Percentiles rank a stretch among this genome's conserved stretches.
phyloP scores from a whole-genome alignment of 2,329 filamentous ascomycete species.

The Sordariomycetes sp. region DNA sequence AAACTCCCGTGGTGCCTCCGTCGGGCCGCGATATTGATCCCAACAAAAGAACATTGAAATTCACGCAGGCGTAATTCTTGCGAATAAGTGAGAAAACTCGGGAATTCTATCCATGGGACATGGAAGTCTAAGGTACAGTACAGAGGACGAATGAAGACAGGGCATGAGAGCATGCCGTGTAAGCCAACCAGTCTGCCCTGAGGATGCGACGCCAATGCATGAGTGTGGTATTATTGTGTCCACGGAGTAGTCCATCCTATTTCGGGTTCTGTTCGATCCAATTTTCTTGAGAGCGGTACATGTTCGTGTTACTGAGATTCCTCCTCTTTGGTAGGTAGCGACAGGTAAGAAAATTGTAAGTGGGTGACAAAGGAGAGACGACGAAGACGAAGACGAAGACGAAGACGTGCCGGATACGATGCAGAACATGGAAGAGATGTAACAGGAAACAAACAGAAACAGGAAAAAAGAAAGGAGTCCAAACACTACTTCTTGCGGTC shows the following conservation, averaged over 20 bases:
- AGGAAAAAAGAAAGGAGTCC: not conserved
- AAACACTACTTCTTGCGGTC: not conserved
- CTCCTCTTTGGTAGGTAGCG: too few relatives aligned
- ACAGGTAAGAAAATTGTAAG: not conserved
- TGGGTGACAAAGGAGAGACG: not conserved
- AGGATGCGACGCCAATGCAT: not conserved
- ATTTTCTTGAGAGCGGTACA: too few relatives aligned
- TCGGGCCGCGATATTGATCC: not conserved
- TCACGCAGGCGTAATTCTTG: not conserved
- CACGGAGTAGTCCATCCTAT: not conserved
- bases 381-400: not conserved
- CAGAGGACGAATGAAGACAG: not conserved
- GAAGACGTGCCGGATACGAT: not conserved
- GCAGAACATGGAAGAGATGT: not conserved
- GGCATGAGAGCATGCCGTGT: not conserved
- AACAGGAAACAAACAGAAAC: not conserved
- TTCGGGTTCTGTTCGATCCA: not conserved
- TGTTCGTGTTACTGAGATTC: not conserved
- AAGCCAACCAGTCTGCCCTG: not conserved
- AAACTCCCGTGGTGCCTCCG: not conserved
- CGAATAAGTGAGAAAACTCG: not conserved
- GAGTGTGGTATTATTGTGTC: not conserved
- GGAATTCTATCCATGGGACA: not conserved
- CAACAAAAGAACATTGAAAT: constrained; percentile 2
- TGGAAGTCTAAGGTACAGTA: not conserved